phyloP scores from a whole-genome alignment of 257 asterid genomes.

The Solanum gracilifrons region DNA sequence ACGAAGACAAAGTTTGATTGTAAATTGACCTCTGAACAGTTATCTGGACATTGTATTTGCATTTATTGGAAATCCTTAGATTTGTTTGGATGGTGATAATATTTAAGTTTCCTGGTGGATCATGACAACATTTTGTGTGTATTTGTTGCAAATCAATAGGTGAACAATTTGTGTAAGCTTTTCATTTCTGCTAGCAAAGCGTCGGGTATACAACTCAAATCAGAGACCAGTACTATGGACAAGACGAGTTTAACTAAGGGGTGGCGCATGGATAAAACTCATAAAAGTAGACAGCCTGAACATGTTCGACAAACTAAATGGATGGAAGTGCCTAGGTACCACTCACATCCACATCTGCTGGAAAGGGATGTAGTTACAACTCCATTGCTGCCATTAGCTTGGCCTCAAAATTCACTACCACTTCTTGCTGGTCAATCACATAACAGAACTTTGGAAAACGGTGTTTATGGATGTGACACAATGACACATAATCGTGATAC shows the following conservation, averaged over 20 bases:
- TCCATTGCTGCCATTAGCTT: slow-evolving; percentile 8
- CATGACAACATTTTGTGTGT: not conserved
- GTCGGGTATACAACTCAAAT: slow-evolving; percentile 2
- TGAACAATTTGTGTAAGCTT: slow-evolving; percentile 59
- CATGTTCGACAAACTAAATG: slow-evolving; percentile 19
- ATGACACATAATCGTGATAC: slow-evolving; percentile 19
- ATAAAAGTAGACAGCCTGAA: not conserved
- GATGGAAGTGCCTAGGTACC: slow-evolving; percentile 18
- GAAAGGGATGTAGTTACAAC: slow-evolving; percentile 21
- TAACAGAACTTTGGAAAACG: slow-evolving; percentile 29
- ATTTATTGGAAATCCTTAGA: not conserved
- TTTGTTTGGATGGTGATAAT: not conserved
- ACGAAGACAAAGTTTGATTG: slow-evolving; percentile 60
- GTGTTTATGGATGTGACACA: slow-evolving; percentile 24
- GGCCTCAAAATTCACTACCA: slow-evolving; percentile 11
- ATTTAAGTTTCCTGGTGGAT: not conserved
- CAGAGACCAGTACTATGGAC: not conserved
- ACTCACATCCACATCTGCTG: slow-evolving; percentile 30
- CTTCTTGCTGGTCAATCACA: slow-evolving; percentile 22
- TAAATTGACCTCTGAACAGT: slow-evolving; percentile 65
- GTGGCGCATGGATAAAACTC: not conserved
- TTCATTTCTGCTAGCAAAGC: slow-evolving; percentile 29
- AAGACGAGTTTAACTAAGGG: not conserved
- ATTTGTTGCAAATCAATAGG: slow-evolving; percentile 27
- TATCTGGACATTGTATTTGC: slow-evolving; percentile 1